Base-by-base conservation (phyloP, 176 grass and related monocot species). In the Eleusine coracana region DNA sequence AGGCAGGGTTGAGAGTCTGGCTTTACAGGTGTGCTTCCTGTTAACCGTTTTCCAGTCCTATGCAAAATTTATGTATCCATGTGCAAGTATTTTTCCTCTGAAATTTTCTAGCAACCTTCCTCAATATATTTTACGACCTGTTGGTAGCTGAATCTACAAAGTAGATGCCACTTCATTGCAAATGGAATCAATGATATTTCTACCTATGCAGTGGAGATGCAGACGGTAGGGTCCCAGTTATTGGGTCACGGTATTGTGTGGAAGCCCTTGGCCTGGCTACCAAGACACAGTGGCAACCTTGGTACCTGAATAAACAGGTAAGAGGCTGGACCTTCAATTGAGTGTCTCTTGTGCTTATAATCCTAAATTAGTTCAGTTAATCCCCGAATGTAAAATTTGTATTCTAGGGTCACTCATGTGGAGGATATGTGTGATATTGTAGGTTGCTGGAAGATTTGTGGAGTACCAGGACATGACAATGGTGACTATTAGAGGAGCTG, bases 361-460 rank as follows among this genome's bases (percentile, higher is more conserved):
- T 76, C 54, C 62, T 48, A 39, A 4, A 1, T 75, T 68, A 65
- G 25, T 73, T 73, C 16, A 46, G 55, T 63, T 52, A 52, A 34
- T 21, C 34, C 25, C 28, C 66, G 5, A 79, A 72, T 46, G 56
- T 23, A 56, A 56, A 21, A 38, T 69, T 15, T 40, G 13, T 10
- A 50, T 67, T 56, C 13, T 3, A 36, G 27, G 68, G 38, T 14
- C 12, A 45, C 34, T 85, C 49, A 81, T 71, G 7, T 40, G 54
- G 39, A 42, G 10, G 3, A 10, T 38, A 59, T 15, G 9, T 77
- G 25, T 34, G 27, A 46, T 80, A 18, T 42, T 80, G 58, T 79
- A 98, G 96, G 92, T 98, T 77, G 90, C 82, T 4, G 96, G 92
- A 76, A 98, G 96, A 90, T 92, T 93, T 86, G 90, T 95, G 68